Base-by-base conservation (phyloP, 2,329 filamentous ascomycete genomes). In the Cryphonectria parasitica region DNA sequence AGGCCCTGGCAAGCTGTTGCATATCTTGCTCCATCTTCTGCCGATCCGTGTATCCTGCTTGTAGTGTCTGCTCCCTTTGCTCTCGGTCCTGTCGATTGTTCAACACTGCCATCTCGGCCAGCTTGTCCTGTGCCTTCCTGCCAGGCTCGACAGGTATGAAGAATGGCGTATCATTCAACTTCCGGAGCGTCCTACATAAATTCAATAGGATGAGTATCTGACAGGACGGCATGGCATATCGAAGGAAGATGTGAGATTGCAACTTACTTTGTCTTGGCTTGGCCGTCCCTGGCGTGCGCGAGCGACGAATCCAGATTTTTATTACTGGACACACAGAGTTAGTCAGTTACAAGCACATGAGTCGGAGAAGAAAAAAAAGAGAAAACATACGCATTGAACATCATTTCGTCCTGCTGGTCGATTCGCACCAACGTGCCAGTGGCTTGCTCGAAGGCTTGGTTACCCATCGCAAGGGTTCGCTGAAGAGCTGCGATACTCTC, bases 81-180 rank as follows among this genome's bases (percentile, higher is more conserved):
- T 89, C 89, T 34, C 89, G 85, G 73, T 94, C 90, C 71, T 85
- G 78, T 45, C 90, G 87, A 76, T 92, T 88, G 70, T 90, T 90
- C 62, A 91, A 89, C 77, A 97, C 83, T 61, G 92, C 87, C 68
- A 88, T 85, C 66, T 91, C 85, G 74, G 96, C 92, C 56, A 89
- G 87, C 70, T 88, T 89, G 68, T 86, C 84, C 39, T 86, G 87
- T 61, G 91, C 87, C 74, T 86, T 87, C 73, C 88, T 89, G 19
- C 89, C 89, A 0, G 92, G 96, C 67, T 85, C 85, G 36, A 95
- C 90, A 77, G 94, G 91, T 31, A 95, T 88, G 6, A 93, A 92
- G 77, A 97, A 97, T 94, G 98, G 97, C 83, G 91, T 94, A 73
- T 91, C 86, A 81, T 98, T 97, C 65, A 97, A 84, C 0, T 89